Base-by-base conservation (phyloP, 345 rosid species). In the Moricandia moricandioides region DNA sequence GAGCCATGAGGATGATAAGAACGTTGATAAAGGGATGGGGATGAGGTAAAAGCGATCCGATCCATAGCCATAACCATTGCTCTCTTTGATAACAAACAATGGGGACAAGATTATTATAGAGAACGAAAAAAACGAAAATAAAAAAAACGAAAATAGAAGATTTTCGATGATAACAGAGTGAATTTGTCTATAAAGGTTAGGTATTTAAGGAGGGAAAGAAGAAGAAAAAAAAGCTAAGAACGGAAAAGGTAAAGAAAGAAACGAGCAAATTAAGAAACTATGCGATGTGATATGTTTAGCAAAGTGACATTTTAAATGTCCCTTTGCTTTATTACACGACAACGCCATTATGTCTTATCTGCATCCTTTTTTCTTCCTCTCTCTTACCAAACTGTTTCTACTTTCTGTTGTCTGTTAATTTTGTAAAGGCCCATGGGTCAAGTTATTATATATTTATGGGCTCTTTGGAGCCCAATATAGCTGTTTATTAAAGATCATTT, bases 131-230 rank as follows among this genome's bases (percentile, higher is more conserved):
- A 54, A 4, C n/a, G n/a, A n/a, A n/a, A n/a, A n/a, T n/a, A n/a
- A n/a, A n/a, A n/a, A n/a, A n/a, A n/a, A n/a, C n/a, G 2, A 4
- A 40, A 57, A 16, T 5, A 55, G 26, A 14, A 37, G 8, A 47
- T 0, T 55, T 56, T 77, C 80, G 81, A 78, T 78, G 77, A 71
- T 66, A 78, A 58, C 67, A 70, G 80, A 71, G 76, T 45, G 72
- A 34, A 13, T 13, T 13, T 14, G 29, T 33, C 29, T 54, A 9
- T 54, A 1, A 3, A n/a, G 52, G 51, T 45, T 2, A 4, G 31
- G 33, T 67, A 65, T 65, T 45, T 55, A 65, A 47, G 37, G 77
- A 37, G 56, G 69, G 59, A 40, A 55, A 13, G 24, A 21, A 21
- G 2, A 21, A n/a, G n/a, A 21, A 21, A 21, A 55, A 26, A 47